Conservation (phyloP, 1,284 basidiomycete species). For the Vanrija sp. region DNA sequence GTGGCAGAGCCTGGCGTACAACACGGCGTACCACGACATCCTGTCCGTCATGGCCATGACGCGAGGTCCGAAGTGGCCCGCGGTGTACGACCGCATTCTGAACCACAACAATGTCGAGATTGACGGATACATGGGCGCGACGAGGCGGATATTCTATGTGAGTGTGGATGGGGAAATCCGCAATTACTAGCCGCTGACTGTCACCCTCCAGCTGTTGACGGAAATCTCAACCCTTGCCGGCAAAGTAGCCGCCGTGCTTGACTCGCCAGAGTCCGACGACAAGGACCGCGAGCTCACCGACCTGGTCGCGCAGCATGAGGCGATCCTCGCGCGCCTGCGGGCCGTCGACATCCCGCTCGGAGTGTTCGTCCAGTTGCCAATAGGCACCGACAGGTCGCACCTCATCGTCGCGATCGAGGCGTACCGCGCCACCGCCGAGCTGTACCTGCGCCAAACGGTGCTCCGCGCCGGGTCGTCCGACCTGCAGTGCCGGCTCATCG, state of each 20-base stretch:
- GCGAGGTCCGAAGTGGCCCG: conserved; percentile 23
- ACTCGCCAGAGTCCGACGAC: conserved; percentile 1
- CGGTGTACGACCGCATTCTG: conserved; percentile 27
- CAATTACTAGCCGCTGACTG: neutral
- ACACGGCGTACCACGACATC: conserved; percentile 33
- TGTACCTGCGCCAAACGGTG: conserved; percentile 33
- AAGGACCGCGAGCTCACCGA: conserved; percentile 4
- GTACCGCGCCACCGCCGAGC: conserved; percentile 30
- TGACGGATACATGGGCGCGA: conserved; percentile 32
- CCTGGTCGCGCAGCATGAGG: conserved; percentile 8
- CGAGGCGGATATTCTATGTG: conserved; percentile 24
- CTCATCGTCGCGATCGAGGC: conserved; percentile 30
- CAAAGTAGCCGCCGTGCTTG: conserved; percentile 10
- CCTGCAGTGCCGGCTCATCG: conserved; percentile 28
- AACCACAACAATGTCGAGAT: conserved; percentile 17
- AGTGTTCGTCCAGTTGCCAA: conserved; percentile 13
- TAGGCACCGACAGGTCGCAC: conserved; percentile 16
- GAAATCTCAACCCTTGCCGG: conserved; percentile 25
- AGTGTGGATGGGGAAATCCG: neutral
- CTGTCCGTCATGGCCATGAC: conserved; percentile 20
- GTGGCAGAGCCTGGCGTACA: conserved; percentile 24
- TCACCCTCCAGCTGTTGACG: conserved; percentile 16
- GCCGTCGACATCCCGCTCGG: conserved; percentile 8
- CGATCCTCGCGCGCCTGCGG: conserved; percentile 4
- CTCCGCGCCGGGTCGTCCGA: conserved; percentile 20